Conservation (phyloP, 1,284 basidiomycete species). For the Heterobasidion parviporum region DNA sequence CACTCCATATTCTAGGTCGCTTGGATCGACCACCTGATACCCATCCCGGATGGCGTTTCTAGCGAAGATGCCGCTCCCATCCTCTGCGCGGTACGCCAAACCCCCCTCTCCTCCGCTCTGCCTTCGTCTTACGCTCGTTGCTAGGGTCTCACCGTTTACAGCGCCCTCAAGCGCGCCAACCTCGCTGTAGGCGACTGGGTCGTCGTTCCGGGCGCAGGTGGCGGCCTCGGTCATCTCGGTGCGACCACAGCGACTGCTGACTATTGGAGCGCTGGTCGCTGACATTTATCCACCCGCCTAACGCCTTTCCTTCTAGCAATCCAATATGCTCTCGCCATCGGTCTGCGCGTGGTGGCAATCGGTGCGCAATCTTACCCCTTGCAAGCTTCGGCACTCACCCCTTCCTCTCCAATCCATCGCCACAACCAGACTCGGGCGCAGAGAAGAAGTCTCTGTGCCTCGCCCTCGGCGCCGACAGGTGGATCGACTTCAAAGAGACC, state of each 20-base stretch:
- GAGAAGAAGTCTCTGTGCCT: slow-evolving; percentile 55
- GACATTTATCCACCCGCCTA: not conserved
- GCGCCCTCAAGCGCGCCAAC: slow-evolving; percentile 53
- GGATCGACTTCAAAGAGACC: slow-evolving; percentile 60
- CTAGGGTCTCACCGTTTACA: slow-evolving; percentile 62
- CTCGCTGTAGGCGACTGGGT: slow-evolving; percentile 58
- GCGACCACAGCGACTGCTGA: not conserved
- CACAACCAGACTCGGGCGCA: slow-evolving; percentile 47
- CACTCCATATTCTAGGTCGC: slow-evolving; percentile 31
- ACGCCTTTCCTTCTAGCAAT: slow-evolving; percentile 32
- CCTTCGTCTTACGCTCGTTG: not conserved
- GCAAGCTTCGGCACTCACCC: not conserved
- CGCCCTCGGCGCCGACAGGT: slow-evolving; percentile 58
- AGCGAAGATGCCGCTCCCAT: slow-evolving; percentile 57
- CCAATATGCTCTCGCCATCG: slow-evolving; percentile 61
- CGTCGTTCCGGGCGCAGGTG: slow-evolving; percentile 62
- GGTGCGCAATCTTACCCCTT: slow-evolving; percentile 21
- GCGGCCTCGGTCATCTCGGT: slow-evolving; percentile 54
- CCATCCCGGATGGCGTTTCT: slow-evolving; percentile 50
- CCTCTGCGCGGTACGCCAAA: slow-evolving; percentile 47
- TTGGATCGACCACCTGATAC: slow-evolving; percentile 57
- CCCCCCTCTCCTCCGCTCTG: not conserved
- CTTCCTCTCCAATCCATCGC: not conserved
- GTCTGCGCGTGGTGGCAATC: slow-evolving; percentile 65
- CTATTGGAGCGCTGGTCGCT: no score